Base-by-base conservation (phyloP, 1,284 basidiomycete genomes). In the Ustilago lituana region DNA sequence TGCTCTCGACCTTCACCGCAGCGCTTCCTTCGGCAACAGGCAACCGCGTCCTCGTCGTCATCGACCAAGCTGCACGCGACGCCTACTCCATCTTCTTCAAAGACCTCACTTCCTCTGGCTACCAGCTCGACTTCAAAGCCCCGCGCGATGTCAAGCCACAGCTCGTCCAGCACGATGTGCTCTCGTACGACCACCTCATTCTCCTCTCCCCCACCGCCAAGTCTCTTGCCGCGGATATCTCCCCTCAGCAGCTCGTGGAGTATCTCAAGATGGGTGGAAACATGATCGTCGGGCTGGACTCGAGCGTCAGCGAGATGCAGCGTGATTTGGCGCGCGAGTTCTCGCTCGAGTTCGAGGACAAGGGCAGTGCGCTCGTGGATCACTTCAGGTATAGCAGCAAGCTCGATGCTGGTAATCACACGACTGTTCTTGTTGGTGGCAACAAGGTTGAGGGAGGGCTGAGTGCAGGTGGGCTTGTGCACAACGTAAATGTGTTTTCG, bases 201-300 rank as follows among this genome's bases (percentile, higher is more conserved):
- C 53, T 81, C 8, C 68, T 81, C 27, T 62, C 70, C 0, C 74
- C 76, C 5, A 26, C 54, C 2, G 49, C 64, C 50, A 78, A 79
- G 48, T 91, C 85, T 27, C 89, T 89, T 61, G 86, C 90, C 1
- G 83, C 86, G 58, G 91, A 93, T 74, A 86, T 98, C 48, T 88
- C 89, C 1, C 93, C 95, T 0, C 92, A 95, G 83, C 85, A 87
- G 11, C 85, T 98, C 47, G 87, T 97, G 45, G 81, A 86, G 32
- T 88, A 92, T 44, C 86, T 94, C 64, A 85, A 88, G 59, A 72
- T 76, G 23, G 79, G 81, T 41, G 90, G 92, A 48, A 97, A 98
- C 85, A 85, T 98, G 60, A 86, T 98, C 63, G 85, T 95, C 73
- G 88, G 90, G 2, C 86, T 94, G 54, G 91, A 91, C 1, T 85